Conservation (phyloP, 2,329 filamentous ascomycete species). For the Colletotrichum tropicale region DNA sequence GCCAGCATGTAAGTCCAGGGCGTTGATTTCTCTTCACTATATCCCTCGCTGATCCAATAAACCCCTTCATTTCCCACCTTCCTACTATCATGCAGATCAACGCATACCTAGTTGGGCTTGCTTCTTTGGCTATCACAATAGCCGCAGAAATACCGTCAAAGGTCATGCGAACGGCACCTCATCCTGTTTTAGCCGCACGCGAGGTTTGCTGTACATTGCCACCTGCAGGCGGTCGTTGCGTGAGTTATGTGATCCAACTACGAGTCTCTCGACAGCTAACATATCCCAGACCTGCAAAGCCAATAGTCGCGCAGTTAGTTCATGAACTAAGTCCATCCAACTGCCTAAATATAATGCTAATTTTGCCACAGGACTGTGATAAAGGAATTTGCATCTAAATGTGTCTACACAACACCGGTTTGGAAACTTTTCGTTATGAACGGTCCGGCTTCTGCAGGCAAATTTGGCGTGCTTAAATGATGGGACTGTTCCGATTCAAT, state of each 20-base stretch:
- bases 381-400: not conserved
- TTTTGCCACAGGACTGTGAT: not conserved
- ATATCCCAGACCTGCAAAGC: not conserved
- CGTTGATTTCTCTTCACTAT: no score
- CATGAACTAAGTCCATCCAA: rapidly evolving
- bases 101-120: not conserved
- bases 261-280: rapidly evolving
- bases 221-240: rapidly evolving
- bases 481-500: no score
- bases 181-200: not conserved
- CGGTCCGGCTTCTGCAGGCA: no score
- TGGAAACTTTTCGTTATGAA: no score
- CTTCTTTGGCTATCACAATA: rapidly evolving
- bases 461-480: no score
- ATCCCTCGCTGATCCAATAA: no score
- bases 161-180: rapidly evolving
- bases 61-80: no score
- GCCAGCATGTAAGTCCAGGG: no score
- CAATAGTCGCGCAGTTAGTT: not conserved
- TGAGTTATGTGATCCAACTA: not conserved
- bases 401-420: rapidly evolving
- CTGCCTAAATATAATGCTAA: not conserved
- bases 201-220: not conserved
- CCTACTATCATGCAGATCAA: not conserved
- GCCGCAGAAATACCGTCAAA: not conserved